Evolutionary conservation across 768 basidiomycete species (phyloP).

Genomic region (Suillus brevipes): DNA sequence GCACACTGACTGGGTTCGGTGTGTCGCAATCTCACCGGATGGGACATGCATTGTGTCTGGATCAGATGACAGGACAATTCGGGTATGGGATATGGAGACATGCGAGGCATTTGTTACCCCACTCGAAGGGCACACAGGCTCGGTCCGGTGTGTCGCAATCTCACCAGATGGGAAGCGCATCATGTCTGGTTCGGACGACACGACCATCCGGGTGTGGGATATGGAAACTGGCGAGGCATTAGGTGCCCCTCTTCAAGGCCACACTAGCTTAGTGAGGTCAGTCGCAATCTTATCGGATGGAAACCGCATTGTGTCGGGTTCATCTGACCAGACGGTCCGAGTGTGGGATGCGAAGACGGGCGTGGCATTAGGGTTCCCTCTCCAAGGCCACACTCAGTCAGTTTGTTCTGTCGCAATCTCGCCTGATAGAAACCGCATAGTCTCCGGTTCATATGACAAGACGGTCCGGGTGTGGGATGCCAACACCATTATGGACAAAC

Average conservation of each 20-base stretch:
- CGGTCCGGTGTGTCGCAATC: slow-evolving; percentile 12
- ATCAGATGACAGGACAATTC: neutral
- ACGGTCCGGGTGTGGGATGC: neutral
- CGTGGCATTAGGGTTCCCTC: neutral
- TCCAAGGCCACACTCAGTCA: slow-evolving; percentile 2
- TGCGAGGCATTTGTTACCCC: neutral
- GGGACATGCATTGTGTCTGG: slow-evolving; percentile 5
- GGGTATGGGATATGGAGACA: slow-evolving; percentile 7
- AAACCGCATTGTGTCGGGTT: slow-evolving; percentile 4
- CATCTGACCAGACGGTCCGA: slow-evolving; percentile 1
- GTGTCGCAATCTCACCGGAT: slow-evolving; percentile 1
- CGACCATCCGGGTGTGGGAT: slow-evolving; percentile 14
- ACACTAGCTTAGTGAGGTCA: neutral
- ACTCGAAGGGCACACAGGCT: slow-evolving; percentile 1
- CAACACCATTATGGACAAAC: neutral
- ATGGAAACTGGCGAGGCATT: neutral
- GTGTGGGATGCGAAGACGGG: slow-evolving; percentile 7
- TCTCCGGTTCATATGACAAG: neutral
- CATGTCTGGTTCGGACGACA: neutral
- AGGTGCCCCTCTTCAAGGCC: neutral
- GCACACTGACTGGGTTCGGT: neutral
- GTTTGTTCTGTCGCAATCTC: neutral
- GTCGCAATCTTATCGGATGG: slow-evolving; percentile 6
- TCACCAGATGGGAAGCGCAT: slow-evolving; percentile 2
- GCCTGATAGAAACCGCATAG: neutral